phyloP scores from a whole-genome alignment of 2,329 filamentous ascomycete genomes.

The Thielaviopsis ethacetica region DNA sequence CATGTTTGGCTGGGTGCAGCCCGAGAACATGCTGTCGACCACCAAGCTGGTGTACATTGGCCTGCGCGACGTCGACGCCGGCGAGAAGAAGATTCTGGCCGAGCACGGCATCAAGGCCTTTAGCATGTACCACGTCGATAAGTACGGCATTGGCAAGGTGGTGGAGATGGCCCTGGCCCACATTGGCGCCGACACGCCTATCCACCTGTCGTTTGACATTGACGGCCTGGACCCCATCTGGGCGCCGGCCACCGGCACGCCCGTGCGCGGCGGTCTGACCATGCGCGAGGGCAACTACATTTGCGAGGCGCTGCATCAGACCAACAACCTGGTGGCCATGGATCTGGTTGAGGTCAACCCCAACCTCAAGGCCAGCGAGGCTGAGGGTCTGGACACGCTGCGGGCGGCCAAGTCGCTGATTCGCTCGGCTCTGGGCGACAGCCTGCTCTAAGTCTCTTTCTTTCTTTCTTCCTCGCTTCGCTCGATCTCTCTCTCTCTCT shows the following conservation, averaged over 20 bases:
- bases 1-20: slow-evolving; percentile 77
- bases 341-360: slow-evolving; percentile 76
- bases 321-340: slow-evolving; percentile 61
- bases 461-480: background rate
- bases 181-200: slow-evolving; percentile 86
- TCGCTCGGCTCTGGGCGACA: slow-evolving; percentile 82
- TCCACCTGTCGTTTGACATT: slow-evolving; percentile 94
- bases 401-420: slow-evolving; percentile 82
- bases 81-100: slow-evolving; percentile 79
- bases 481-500: too few relatives aligned
- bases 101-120: slow-evolving; percentile 91
- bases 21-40: slow-evolving; percentile 51
- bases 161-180: slow-evolving; percentile 98
- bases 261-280: slow-evolving; percentile 83
- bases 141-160: slow-evolving; percentile 85
- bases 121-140: slow-evolving; percentile 95
- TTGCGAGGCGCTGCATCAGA: slow-evolving; percentile 71
- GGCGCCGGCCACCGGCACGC: slow-evolving; percentile 90
- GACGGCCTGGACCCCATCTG: slow-evolving; percentile 92
- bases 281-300: slow-evolving; percentile 95
- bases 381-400: slow-evolving; percentile 63
- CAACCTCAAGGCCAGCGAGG: slow-evolving; percentile 42
- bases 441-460: slow-evolving; percentile 44
- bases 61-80: slow-evolving; percentile 78
- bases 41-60: slow-evolving; percentile 96